Base-by-base conservation (phyloP, 164 flowering plant species). In the Liriodendron chinense region DNA sequence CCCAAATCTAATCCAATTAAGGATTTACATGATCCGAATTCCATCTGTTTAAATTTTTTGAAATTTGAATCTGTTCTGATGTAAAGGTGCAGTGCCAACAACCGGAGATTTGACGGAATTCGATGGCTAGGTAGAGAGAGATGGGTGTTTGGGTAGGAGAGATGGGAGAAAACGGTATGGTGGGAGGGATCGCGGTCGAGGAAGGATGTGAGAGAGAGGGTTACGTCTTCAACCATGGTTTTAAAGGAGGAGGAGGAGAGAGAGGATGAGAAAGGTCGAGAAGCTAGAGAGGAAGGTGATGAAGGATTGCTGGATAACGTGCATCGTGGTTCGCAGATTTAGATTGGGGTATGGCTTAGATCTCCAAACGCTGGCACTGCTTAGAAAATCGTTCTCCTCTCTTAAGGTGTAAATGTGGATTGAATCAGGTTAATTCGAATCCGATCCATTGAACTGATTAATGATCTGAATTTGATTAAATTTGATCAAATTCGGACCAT, bases 181-280 rank as follows among this genome's bases (percentile, higher is more conserved):
- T 92, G 78, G 14, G 93, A 85, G 13, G 98, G 92, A 75, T 96
- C 95, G 10, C 85, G 84, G 69, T 96, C 98, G 85, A 94, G 84
- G 88, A 88, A 88, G 76, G 97, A 74, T 57, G 93, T 86, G 85
- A 94, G 83, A 78, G 82, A 65, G 73, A 74, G 79, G 80, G 95
- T 79, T 3, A 91, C 92, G 78, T 76, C 81, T 57, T 91, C 97
- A 79, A 94, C 92, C 64, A 86, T 65, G 69, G 86, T 79, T 3
- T 92, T 91, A 87, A 92, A 94, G 77, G 90, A 85, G 89, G 81
- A 94, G 78, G 73, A 92, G 85, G 79, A 91, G 77, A 7, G 97
- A 85, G 83, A 96, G 90, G 80, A 84, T 82, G 84, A 94, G 78
- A 77, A 91, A 83, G 56, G 88, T 84, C 86, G 77, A 71, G 78